A percentile compares a stretch with the other conserved stretches of the same genome.
Conservation (phyloP, 192 early-diverging fungal species). For the Dissophora globulifera region DNA sequence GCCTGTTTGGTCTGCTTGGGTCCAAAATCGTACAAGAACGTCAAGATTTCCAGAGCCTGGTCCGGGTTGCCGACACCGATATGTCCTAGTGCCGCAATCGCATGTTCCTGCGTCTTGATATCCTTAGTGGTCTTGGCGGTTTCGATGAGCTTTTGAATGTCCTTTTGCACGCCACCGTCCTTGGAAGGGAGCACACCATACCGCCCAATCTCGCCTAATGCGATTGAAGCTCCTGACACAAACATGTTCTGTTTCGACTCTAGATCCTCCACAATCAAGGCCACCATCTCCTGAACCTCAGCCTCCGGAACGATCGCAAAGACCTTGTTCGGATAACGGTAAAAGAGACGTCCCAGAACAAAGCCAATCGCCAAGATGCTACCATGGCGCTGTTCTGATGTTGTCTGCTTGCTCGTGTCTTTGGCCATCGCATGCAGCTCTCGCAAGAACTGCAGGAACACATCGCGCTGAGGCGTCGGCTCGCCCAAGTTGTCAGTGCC, state of each 20-base stretch:
- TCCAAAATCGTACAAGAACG: conserved; percentile 66
- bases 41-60: conserved; percentile 45
- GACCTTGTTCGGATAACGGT: conserved; percentile 59
- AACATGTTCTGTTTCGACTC: conserved; percentile 61
- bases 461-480: conserved; percentile 22
- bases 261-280: conserved; percentile 60
- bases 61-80: conserved; percentile 60
- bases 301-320: conserved; percentile 49
- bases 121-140: conserved; percentile 73
- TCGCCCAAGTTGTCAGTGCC: conserved; percentile 64
- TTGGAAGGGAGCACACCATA: conserved; percentile 61
- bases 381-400: conserved; percentile 72
- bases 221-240: conserved; percentile 68
- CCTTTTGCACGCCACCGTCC: conserved; percentile 2
- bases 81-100: conserved; percentile 74
- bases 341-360: conserved; percentile 69
- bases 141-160: conserved; percentile 57
- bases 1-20: conserved; percentile 75
- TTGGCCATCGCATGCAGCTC: conserved; percentile 46
- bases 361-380: conserved; percentile 75
- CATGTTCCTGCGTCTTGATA: conserved; percentile 82
- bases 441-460: conserved; percentile 55
- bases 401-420: conserved; percentile 58
- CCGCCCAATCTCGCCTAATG: conserved; percentile 80
- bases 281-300: conserved; percentile 43